These are phyloP conservation scores for Akanthomyces muscarius DNA, from an alignment of 2,329 filamentous ascomycete species.

Conservation along the genomic window DNA sequence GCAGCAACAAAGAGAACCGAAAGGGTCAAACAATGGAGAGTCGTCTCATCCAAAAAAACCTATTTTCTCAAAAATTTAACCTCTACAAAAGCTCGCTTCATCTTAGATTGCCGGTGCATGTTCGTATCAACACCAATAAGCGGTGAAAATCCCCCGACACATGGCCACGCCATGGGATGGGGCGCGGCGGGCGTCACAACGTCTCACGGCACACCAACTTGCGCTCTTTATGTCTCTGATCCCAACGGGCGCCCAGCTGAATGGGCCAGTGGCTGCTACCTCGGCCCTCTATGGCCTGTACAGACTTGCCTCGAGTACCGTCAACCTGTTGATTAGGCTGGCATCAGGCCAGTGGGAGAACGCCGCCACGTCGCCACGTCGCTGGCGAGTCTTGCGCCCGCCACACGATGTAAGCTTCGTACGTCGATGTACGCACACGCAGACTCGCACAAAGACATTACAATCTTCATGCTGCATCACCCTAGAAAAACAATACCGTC, in stretches of 20 bases:
- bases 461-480: not conserved
- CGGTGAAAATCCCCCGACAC: conserved; percentile 15
- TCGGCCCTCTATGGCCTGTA: not conserved
- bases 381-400: not conserved
- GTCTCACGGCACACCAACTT: not conserved
- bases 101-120: no score
- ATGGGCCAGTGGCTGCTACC: not conserved
- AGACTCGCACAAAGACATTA: not conserved
- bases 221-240: not conserved
- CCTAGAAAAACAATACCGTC: not conserved
- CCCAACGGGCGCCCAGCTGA: conserved; percentile 3
- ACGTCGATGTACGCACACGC: not conserved
- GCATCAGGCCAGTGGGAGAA: not conserved
- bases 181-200: not conserved
- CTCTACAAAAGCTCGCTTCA: not conserved
- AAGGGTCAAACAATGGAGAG: no score
- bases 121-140: conserved; percentile 2
- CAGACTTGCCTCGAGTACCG: not conserved
- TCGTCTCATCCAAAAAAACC: no score
- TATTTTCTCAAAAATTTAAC: not conserved
- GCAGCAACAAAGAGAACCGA: no score
- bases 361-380: conserved; percentile 1
- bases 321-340: not conserved
- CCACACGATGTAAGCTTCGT: not conserved
- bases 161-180: conserved; percentile 11